Evolutionary conservation across 169 alveolate species (phyloP), one percentile per base, ranked within the genome.

Genomic region (Plasmodium gaboni): DNA sequence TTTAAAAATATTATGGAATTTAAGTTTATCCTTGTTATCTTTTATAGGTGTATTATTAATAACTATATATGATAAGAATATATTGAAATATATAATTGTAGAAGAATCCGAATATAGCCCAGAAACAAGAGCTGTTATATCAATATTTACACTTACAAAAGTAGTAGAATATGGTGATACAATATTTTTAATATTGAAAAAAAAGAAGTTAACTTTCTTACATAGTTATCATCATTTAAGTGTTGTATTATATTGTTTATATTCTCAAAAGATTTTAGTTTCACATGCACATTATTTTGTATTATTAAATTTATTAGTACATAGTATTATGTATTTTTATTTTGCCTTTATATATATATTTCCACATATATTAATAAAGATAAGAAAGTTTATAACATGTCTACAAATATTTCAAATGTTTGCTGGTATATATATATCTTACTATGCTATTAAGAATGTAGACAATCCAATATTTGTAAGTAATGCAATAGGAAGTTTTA

Each of bases 101-200:
- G 89, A 80, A 70, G 89, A 80, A 71, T 15, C 68, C 2, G 89
- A 80, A 70, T 80, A 80, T 59, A 80, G 73, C 13, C 72, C 91
- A 4, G 78, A 88, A 22, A 89, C 93, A 0, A 73, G 96, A 24
- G 95, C 93, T 6, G 96, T 93, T 0, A 87, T 93, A 63, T 61
- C 91, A 1, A 85, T 94, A 9, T 94, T 94, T 70, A 89, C 94
- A 15, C 59, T 92, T 15, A 78, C 96, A 4, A 94, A 94, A 44
- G 90, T 89, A 5, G 72, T 94, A 2, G 96, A 94, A 72, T 94
- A 89, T 87, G 95, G 95, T 10, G 96, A 94, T 64, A 94, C 96
- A 0, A 19, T 92, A 51, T 71, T 94, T 13, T 85, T 94, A 48
- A 89, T 71, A 13, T 60, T 92, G 24, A 73, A 76, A 88, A 94